These are phyloP conservation scores for Alternaria brassicae DNA, from an alignment of 2,329 filamentous ascomycete genomes.

Conservation along the genomic window DNA sequence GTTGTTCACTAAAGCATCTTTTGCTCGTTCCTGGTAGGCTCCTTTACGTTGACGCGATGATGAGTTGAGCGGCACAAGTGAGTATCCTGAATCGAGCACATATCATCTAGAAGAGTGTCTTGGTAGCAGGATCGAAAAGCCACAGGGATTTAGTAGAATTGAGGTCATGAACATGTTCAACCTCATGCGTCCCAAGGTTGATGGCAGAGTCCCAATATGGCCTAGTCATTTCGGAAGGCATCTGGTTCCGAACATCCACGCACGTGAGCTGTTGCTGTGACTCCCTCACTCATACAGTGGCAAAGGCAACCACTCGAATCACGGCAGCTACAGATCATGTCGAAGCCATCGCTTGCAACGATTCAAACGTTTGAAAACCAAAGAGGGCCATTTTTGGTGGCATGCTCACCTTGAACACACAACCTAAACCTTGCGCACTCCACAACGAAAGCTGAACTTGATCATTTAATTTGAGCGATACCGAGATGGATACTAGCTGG, in stretches of 20 bases:
- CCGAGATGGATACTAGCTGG: slow-evolving; percentile 14
- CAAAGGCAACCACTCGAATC: neutral
- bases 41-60: neutral
- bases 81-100: neutral
- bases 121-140: neutral
- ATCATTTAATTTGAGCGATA: neutral
- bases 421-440: neutral
- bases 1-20: neutral
- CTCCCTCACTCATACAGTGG: neutral
- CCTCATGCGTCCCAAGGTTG: neutral
- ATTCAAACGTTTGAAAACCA: neutral
- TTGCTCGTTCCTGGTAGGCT: neutral
- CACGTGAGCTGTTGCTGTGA: neutral
- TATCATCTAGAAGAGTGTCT: neutral
- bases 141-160: neutral
- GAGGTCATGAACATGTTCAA: neutral
- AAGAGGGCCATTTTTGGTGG: neutral
- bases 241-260: neutral
- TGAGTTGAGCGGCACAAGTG: neutral
- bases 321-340: neutral
- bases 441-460: neutral
- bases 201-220: neutral
- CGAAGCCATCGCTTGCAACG: neutral
- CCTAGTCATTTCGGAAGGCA: neutral
- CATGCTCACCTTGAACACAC: neutral